phyloP scores from a whole-genome alignment of 2,329 filamentous ascomycete genomes.

The Pseudovirgaria hyperparasitica region DNA sequence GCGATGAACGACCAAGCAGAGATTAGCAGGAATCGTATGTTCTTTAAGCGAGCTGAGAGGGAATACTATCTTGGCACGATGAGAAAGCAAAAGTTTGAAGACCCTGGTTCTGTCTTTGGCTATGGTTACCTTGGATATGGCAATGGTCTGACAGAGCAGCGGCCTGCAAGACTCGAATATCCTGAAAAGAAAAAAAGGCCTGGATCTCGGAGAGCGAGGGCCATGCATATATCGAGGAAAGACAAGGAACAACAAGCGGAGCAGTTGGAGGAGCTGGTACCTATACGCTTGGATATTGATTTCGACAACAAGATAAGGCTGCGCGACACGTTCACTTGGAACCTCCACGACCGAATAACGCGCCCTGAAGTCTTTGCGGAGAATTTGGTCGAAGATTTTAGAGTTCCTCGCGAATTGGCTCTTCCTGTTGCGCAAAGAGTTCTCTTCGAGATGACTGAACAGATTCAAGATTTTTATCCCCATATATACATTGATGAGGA shows the following conservation, averaged over 20 bases:
- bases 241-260: conserved; percentile 77
- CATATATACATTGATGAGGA: conserved; percentile 85
- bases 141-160: conserved; percentile 68
- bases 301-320: conserved; percentile 92
- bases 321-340: conserved; percentile 97
- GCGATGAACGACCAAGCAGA: conserved; percentile 37
- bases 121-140: conserved; percentile 78
- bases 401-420: conserved; percentile 56
- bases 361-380: conserved; percentile 71
- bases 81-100: conserved; percentile 44
- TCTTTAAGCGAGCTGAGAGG: conserved; percentile 52
- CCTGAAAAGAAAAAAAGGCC: conserved; percentile 63
- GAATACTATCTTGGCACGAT: conserved; percentile 59
- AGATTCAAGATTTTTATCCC: conserved; percentile 86
- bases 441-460: conserved; percentile 69
- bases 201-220: conserved; percentile 61
- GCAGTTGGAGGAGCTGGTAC: conserved; percentile 81
- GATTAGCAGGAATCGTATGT: conserved; percentile 34
- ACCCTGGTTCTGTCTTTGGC: conserved; percentile 49
- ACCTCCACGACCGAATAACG: conserved; percentile 80
- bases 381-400: conserved; percentile 77
- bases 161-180: conserved; percentile 61
- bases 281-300: conserved; percentile 83
- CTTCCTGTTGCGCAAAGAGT: conserved; percentile 48
- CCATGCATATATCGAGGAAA: conserved; percentile 62